phyloP scores from a whole-genome alignment of 1,284 basidiomycete species.

The Sporisorium iseilematis-ciliati region DNA sequence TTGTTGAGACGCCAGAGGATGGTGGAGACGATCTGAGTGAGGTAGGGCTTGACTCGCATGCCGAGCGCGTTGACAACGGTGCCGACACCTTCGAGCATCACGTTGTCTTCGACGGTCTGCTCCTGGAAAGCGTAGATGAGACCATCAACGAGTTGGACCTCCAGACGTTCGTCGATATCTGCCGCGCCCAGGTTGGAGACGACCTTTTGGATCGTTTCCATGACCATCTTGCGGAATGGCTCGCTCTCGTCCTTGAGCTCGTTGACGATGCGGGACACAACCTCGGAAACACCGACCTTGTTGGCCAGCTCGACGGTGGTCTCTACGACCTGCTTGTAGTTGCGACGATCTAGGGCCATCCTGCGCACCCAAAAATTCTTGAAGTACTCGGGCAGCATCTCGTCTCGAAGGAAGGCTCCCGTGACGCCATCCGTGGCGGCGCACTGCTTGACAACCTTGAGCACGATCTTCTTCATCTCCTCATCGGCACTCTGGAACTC shows the following conservation, averaged over 20 bases:
- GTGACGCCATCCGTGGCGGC: slow-evolving; percentile 85
- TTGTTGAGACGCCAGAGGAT: slow-evolving; percentile 99
- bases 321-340: slow-evolving; percentile 97
- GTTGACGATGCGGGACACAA: slow-evolving; percentile 93
- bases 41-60: slow-evolving; percentile 97
- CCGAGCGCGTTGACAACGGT: slow-evolving; percentile 96
- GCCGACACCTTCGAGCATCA: slow-evolving; percentile 98
- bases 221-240: slow-evolving; percentile 99
- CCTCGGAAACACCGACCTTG: slow-evolving; percentile 95
- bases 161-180: slow-evolving; percentile 94
- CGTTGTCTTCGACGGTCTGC: slow-evolving; percentile 97
- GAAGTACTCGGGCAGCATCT: slow-evolving; percentile 99
- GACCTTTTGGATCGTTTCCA: slow-evolving; percentile 99
- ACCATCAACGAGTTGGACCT: slow-evolving; percentile 93
- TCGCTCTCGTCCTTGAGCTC: slow-evolving; percentile 86
- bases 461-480: slow-evolving; percentile 99
- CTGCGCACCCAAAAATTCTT: slow-evolving; percentile 94
- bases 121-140: slow-evolving; percentile 99
- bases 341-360: slow-evolving; percentile 96
- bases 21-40: slow-evolving; percentile 99
- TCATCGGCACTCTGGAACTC: slow-evolving; percentile 99
- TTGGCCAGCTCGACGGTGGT: slow-evolving; percentile 97
- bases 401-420: slow-evolving; percentile 76
- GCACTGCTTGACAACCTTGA: slow-evolving; percentile 99
- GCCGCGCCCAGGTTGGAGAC: slow-evolving; percentile 91